Evolutionary conservation across 2,329 filamentous ascomycete genomes (phyloP), one percentile per base, ranked within the genome.

Genomic region (Apiospora koreana): DNA sequence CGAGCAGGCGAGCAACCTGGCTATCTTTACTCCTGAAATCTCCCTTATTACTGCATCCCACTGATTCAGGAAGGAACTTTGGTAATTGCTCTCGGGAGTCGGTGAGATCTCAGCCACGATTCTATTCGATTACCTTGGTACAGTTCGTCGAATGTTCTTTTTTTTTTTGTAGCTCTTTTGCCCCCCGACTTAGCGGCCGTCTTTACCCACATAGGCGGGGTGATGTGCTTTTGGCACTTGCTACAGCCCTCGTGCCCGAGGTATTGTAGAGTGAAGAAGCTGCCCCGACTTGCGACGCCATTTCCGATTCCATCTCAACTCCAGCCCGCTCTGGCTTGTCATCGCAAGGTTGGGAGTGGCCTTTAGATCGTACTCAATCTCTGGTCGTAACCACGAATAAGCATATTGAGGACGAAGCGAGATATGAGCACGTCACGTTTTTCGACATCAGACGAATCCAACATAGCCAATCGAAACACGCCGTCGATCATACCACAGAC

Each of bases 21-120:
- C 54, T 35, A 28, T 38, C 54, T 62, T 28, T 28, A 62, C 8
- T 62, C 54, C 54, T 62, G 54, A 62, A 62, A 62, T 62, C 31
- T 62, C 54, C 31, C 54, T n/a, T n/a, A n/a, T n/a, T 62, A 62
- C 54, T 62, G 54, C 54, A 62, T 38, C 16, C 28, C 28, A 62
- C 54, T 62, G 54, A 62, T 38, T 62, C 54, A 62, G 28, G 54
- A n/a, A 62, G 28, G 31, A 62, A n/a, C 54, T 62, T 38, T 62
- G 31, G 31, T 5, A 58, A 35, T 6, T 21, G 18, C 21, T 38
- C 8, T 38, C 54, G 54, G 54, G 18, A 38, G 54, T 62, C 54
- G 54, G 54, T 62, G n/a, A 58, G 5, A 35, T 58, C 50, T 35
- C 28, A 58, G 16, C 50, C 28, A 35, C 28, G 18, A 58, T 58